These are phyloP conservation scores for Simplicillium aogashimaense DNA, from an alignment of 2,329 filamentous ascomycete species.

Conservation along the genomic window DNA sequence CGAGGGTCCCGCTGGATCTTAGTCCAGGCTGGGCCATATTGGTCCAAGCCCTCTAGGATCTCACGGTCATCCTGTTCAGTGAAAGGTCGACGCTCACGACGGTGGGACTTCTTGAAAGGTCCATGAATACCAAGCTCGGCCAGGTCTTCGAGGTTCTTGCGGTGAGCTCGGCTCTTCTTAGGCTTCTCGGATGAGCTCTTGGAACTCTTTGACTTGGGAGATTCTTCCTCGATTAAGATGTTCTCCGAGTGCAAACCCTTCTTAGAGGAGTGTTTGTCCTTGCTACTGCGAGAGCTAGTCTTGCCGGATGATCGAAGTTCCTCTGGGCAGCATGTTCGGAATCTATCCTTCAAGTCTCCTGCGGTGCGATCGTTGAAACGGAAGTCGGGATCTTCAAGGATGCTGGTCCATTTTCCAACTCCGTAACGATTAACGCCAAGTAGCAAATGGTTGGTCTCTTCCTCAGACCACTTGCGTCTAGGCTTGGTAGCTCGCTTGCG, in stretches of 20 bases:
- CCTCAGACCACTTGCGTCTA: slow-evolving; percentile 53
- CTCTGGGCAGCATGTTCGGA: slow-evolving; percentile 54
- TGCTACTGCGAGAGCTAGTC: slow-evolving; percentile 12
- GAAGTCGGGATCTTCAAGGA: slow-evolving; percentile 51
- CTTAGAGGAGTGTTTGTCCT: slow-evolving; percentile 23
- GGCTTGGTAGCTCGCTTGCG: slow-evolving; percentile 47
- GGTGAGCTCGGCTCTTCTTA: slow-evolving; percentile 43
- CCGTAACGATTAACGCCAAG: slow-evolving; percentile 53
- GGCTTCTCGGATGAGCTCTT: slow-evolving; percentile 21
- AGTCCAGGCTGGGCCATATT: slow-evolving; percentile 55
- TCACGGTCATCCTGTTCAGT: slow-evolving; percentile 53
- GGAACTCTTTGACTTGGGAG: slow-evolving; percentile 16
- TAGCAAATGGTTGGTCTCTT: slow-evolving; percentile 53
- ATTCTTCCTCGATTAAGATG: slow-evolving; percentile 40
- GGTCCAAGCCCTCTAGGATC: slow-evolving; percentile 48
- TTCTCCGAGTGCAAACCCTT: slow-evolving; percentile 44
- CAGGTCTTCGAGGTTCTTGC: slow-evolving; percentile 46
- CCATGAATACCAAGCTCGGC: slow-evolving; percentile 49
- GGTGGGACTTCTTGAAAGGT: slow-evolving; percentile 51
- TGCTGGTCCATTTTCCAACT: slow-evolving; percentile 56
- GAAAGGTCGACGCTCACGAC: slow-evolving; percentile 50
- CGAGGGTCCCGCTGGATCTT: slow-evolving; percentile 51
- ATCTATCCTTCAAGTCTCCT: slow-evolving; percentile 56
- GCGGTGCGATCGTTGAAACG: slow-evolving; percentile 51
- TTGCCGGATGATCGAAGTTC: slow-evolving; percentile 41